Evolutionary conservation across 1,284 basidiomycete species (phyloP), one percentile per base, ranked within the genome.

Genomic region (Entoloma clypeatum): DNA sequence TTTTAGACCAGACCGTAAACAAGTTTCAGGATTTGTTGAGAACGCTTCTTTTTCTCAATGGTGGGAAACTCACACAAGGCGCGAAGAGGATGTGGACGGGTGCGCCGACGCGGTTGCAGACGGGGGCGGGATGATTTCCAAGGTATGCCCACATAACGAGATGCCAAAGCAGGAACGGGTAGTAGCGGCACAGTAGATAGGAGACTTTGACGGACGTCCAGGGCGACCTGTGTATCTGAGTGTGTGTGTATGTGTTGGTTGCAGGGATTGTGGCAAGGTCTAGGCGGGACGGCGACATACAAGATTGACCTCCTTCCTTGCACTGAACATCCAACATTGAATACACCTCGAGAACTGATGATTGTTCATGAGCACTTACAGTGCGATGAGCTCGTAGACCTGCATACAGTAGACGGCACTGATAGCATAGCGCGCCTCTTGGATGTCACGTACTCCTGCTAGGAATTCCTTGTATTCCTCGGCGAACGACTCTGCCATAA

Each of bases 121-220:
- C 28, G 10, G 52, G 43, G 7, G 35, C 47, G 9, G 51, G 39
- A 37, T 64, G 59, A 35, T 60, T 44, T 4, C 55, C 52, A 16
- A 62, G 50, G 34, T 62, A 64, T 3, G 59, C 59, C 55, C 58
- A 64, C 19, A 61, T 55, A 5, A 63, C 44, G 8, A 59, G 7
- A 5, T 60, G 49, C 59, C 62, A 65, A 3, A 58, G 39, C 2
- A 54, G 11, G 5, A 64, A 40, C 19, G 62, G 56, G 36, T 64
- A 67, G 43, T 64, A 67, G 11, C 64, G 57, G 39, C 65, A 66
- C 3, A 65, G 52, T 0, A 67, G 51, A 42, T 68, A 69, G 14
- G 62, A 45, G n/a, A 53, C 47, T 44, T 67, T 67, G 45, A 67
- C 55, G 4, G 57, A 60, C n/a, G 59, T 62, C 64, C 65, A 64